Percentiles rank a stretch among this genome's conserved stretches.
phyloP scores from a whole-genome alignment of 2,329 filamentous ascomycete genomes.

The Diaporthe velutina region DNA sequence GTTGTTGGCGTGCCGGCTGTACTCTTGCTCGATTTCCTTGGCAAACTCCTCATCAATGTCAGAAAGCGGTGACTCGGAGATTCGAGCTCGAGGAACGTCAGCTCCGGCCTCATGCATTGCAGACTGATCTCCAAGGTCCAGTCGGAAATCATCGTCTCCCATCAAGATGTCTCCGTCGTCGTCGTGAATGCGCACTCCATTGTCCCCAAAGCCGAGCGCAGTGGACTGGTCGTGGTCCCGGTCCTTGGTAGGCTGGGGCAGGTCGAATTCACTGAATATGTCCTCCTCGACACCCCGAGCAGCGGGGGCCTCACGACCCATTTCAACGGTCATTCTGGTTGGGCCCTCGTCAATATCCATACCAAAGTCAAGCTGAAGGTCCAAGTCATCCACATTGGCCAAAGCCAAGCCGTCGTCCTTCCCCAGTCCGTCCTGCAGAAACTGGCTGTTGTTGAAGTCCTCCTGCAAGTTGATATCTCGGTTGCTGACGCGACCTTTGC shows the following conservation, averaged over 20 bases:
- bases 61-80: conserved; percentile 78
- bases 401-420: conserved; percentile 70
- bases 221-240: conserved; percentile 68
- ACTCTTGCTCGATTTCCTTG: conserved; percentile 70
- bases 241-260: conserved; percentile 68
- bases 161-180: conserved; percentile 75
- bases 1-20: conserved; percentile 62
- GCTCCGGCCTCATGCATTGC: conserved; percentile 63
- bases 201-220: conserved; percentile 66
- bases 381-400: conserved; percentile 72
- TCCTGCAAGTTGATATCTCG: conserved; percentile 78
- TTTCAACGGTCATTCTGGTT: conserved; percentile 78
- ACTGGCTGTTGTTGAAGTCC: conserved; percentile 82
- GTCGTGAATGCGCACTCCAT: conserved; percentile 70
- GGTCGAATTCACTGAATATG: conserved; percentile 74
- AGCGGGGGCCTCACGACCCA: conserved; percentile 86
- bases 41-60: conserved; percentile 76
- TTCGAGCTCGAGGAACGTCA: conserved; percentile 68
- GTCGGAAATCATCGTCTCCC: conserved; percentile 74
- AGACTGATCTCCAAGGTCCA: conserved; percentile 72
- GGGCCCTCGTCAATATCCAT: conserved; percentile 78
- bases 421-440: conserved; percentile 76
- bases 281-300: conserved; percentile 77
- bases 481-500: conserved; percentile 69
- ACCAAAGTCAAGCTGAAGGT: conserved; percentile 80